phyloP scores from a whole-genome alignment of 805 yeast genomes.

The Zygosaccharomyces bisporus region DNA sequence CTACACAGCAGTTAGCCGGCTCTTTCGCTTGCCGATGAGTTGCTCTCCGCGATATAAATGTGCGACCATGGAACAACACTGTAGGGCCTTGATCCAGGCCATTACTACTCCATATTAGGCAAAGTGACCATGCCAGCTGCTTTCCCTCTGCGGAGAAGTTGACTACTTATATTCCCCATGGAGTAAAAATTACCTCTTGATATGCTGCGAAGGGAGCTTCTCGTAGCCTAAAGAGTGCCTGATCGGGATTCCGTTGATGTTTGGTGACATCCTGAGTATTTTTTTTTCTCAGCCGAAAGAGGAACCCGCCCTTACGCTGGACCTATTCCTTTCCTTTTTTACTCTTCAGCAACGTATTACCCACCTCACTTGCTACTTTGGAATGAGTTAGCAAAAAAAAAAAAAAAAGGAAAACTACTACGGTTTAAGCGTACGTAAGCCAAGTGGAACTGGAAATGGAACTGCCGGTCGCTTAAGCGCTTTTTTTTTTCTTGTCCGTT shows the following conservation, averaged over 20 bases:
- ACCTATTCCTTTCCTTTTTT: not conserved
- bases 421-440: not conserved
- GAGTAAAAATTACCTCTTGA: not conserved
- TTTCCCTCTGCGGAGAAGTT: not conserved
- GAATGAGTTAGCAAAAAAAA: not conserved
- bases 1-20: not conserved
- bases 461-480: slow-evolving; percentile 1
- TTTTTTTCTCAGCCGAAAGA: not conserved
- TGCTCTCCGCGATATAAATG: not conserved
- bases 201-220: not conserved
- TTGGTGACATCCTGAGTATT: not conserved
- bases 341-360: not conserved
- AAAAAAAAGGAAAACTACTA: not conserved
- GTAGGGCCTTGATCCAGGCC: not conserved
- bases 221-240: not conserved
- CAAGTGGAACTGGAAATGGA: not conserved
- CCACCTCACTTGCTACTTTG: not conserved
- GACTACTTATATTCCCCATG: not conserved
- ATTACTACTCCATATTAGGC: not conserved
- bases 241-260: not conserved
- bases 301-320: not conserved
- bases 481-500: slow-evolving; percentile 1
- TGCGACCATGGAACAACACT: not conserved
- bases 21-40: not conserved
- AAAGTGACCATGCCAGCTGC: not conserved